These are phyloP conservation scores for Diaporthe australafricana DNA, from an alignment of 2,329 filamentous ascomycete genomes.

Conservation along the genomic window DNA sequence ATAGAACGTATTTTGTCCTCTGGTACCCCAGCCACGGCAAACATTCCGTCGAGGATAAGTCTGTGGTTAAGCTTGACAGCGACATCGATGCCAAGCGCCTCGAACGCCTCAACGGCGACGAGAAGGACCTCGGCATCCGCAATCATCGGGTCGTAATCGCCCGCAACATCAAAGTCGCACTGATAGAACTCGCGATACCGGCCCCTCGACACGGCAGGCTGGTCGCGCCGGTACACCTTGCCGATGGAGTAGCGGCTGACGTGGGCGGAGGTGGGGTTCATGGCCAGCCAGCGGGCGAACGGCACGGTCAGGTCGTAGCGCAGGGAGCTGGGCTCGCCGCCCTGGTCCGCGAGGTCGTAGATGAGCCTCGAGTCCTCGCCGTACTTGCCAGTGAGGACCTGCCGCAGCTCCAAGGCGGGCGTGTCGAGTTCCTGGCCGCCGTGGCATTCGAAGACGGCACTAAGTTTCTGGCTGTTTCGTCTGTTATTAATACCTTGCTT, in stretches of 20 bases:
- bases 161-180: conserved; percentile 96
- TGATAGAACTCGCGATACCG: conserved; percentile 97
- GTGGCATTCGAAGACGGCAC: conserved; percentile 77
- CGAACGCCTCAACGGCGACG: conserved; percentile 87
- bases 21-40: conserved; percentile 89
- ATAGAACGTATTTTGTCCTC: conserved; percentile 88
- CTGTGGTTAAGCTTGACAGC: conserved; percentile 96
- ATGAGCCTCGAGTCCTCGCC: conserved; percentile 65
- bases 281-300: conserved; percentile 91
- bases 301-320: conserved; percentile 86
- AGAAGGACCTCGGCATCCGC: conserved; percentile 90
- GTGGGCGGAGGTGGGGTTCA: conserved; percentile 83
- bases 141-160: conserved; percentile 88
- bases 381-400: conserved; percentile 64
- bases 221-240: conserved; percentile 66
- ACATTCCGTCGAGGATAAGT: conserved; percentile 92
- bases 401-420: conserved; percentile 80
- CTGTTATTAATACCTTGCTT: neutral
- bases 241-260: conserved; percentile 96
- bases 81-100: conserved; percentile 71
- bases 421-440: conserved; percentile 79
- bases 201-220: conserved; percentile 88
- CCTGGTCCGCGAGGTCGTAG: conserved; percentile 86
- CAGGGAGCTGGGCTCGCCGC: conserved; percentile 83
- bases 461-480: conserved; percentile 60